phyloP scores from a whole-genome alignment of 176 grass and related monocot species.

The Aegilops sharonensis region DNA sequence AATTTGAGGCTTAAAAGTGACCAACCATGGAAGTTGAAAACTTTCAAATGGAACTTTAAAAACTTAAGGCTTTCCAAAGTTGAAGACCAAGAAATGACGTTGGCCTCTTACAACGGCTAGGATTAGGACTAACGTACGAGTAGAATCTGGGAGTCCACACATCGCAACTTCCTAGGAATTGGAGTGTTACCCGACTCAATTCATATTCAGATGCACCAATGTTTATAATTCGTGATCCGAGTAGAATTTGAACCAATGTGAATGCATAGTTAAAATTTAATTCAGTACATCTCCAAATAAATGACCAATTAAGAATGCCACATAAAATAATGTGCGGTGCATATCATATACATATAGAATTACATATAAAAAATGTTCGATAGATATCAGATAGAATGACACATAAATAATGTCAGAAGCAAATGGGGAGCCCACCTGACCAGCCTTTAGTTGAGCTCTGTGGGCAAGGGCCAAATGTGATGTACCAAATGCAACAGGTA shows the following conservation, averaged over 20 bases:
- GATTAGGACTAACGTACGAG: too few relatives aligned
- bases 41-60: too few relatives aligned
- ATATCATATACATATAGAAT: background rate
- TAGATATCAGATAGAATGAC: background rate
- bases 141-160: too few relatives aligned
- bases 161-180: too few relatives aligned
- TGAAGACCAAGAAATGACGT: too few relatives aligned
- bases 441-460: constrained; percentile 80
- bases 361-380: background rate
- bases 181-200: too few relatives aligned
- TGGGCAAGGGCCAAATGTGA: constrained; percentile 86
- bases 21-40: too few relatives aligned
- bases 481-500: constrained; percentile 91
- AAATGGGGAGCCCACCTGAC: constrained; percentile 50
- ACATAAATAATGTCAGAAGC: background rate
- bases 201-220: too few relatives aligned
- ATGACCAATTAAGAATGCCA: background rate
- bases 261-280: background rate
- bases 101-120: too few relatives aligned
- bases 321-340: background rate
- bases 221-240: too few relatives aligned
- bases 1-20: too few relatives aligned
- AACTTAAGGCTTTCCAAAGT: too few relatives aligned
- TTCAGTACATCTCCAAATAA: background rate
- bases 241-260: background rate